A percentile compares a stretch with the other conserved stretches of the same genome.
Evolutionary conservation across 495 filamentous ascomycete genomes (phyloP).

Genomic region (Hypoxylon fuscum): DNA sequence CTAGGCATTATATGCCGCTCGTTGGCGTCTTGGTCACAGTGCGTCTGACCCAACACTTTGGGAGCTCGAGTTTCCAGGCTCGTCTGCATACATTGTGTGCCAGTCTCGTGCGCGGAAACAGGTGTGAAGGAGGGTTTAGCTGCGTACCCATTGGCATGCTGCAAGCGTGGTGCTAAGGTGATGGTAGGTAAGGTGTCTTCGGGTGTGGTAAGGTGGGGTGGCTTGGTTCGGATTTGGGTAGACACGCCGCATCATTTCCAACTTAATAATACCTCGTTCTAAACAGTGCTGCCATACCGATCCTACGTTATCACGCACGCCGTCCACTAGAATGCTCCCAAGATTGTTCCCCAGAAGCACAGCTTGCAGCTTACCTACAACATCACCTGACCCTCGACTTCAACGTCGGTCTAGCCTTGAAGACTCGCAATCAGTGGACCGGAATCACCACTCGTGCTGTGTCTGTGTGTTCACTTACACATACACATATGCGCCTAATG

Average conservation of each 20-base stretch:
- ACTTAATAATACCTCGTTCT: slow-evolving; percentile 35
- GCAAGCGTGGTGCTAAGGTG: background rate
- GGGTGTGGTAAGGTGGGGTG: slow-evolving; percentile 22
- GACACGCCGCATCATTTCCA: slow-evolving; percentile 14
- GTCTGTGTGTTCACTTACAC: no score
- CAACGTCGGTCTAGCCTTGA: slow-evolving; percentile 12
- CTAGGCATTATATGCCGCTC: slow-evolving; percentile 32
- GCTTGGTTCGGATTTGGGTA: slow-evolving; percentile 13
- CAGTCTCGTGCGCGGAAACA: slow-evolving; percentile 40
- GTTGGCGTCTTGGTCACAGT: slow-evolving; percentile 44
- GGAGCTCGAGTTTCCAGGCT: slow-evolving; percentile 25
- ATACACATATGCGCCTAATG: slow-evolving; percentile 11
- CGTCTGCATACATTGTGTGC: slow-evolving; percentile 38
- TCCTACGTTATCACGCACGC: slow-evolving; percentile 25
- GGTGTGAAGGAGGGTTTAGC: slow-evolving; percentile 31
- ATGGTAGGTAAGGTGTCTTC: background rate
- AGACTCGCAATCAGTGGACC: slow-evolving; percentile 7
- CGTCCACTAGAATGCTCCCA: slow-evolving; percentile 7
- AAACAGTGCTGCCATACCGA: slow-evolving; percentile 18
- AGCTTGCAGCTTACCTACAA: slow-evolving; percentile 25
- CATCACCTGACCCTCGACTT: slow-evolving; percentile 29
- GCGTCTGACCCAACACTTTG: slow-evolving; percentile 46
- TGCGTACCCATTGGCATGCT: slow-evolving; percentile 20
- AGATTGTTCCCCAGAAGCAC: slow-evolving; percentile 8
- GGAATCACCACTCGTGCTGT: slow-evolving; percentile 4